Evolutionary conservation across 805 yeast genomes (phyloP), one percentile per base, ranked within the genome.

Genomic region (Tetrapisispora nanseiensis): DNA sequence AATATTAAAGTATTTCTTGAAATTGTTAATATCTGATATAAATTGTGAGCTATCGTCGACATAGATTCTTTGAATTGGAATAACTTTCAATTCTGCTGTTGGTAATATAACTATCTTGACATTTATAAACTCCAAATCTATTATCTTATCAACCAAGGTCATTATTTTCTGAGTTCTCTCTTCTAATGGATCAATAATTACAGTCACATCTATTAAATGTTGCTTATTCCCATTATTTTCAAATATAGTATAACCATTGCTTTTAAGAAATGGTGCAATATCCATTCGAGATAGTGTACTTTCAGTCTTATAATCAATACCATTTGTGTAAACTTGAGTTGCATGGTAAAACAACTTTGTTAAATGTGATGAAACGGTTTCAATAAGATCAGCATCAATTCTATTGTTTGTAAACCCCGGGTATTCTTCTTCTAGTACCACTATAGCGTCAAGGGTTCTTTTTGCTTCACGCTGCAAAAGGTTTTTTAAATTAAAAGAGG

Each of bases 151-250:
- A 9, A 66, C 51, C 15, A 82, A 56, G 0, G 81, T 64, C 0
- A 82, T 50, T 8, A 78, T 52, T 38, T 73, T 75, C 52, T 86
- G 97, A 0, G 94, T 73, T 13, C 65, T 52, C 50, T 82, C 89
- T 45, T 75, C 73, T 2, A 78, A 59, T 1, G 97, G 97, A 56
- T 92, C 87, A 31, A 85, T 53, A 1, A 83, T 61, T 0, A 83
- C 65, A 4, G 75, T 59, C 4, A 87, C 53, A 46, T 82, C 82
- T 18, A 86, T 56, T 15, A 62, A 59, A 26, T 72, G 68, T n/a
- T 6, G 6, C 2, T 55, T 43, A 0, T 49, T 45, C 1, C 48
- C 48, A 5, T 13, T 2, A 7, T 51, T 49, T 50, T 55, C 34
- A 44, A 54, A 52, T 43, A 54, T 43, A 13, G 56, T 51, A 36